Base-by-base conservation (phyloP, 768 basidiomycete species). In the Lactarius trivialis region DNA sequence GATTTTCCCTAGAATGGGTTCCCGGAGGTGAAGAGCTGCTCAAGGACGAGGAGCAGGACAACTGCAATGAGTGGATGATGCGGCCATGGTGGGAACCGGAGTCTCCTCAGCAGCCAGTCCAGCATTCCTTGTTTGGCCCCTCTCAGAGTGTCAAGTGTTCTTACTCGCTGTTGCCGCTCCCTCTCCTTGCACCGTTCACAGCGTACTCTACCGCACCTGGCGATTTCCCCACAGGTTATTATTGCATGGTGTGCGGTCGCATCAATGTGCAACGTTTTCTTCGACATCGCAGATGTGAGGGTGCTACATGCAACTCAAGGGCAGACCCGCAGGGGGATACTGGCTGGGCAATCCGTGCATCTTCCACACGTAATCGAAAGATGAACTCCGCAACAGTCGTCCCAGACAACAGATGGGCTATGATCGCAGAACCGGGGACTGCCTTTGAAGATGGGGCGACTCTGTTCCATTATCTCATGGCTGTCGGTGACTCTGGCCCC, bases 71-170 rank as follows among this genome's bases (percentile, higher is more conserved):
- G 33, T 67, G 66, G 66, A 45, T 15, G 4, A 17, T 6, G 57
- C 49, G 49, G 11, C 66, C 66, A 9, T 67, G 66, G 66, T 67
- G 66, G 66, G 66, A 67, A 52, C 34, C 48, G 9, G n/a, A 52
- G 41, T 1, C 14, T 32, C 7, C 26, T 14, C n/a, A 26, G 34
- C 26, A 21, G 28, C 43, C 9, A 1, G 45, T 32, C 12, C 48
- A 54, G 21, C n/a, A 7, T 39, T 30, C 28, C 24, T 21, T 28
- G 14, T 28, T 17, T 19, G 14, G 7, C n/a, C 26, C 24, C 21
- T 60, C 37, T 24, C 50, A 60, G 37, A 37, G 45, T 19, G 45
- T 15, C 12, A 61, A 34, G 28, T 19, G 19, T 24, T 28, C 59
- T 30, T 49, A 41, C 41, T 21, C 52, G 17, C 26, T 66, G 9